These are phyloP conservation scores for Ustilago trichophora DNA, from an alignment of 1,284 basidiomycete genomes.

Conservation along the genomic window DNA sequence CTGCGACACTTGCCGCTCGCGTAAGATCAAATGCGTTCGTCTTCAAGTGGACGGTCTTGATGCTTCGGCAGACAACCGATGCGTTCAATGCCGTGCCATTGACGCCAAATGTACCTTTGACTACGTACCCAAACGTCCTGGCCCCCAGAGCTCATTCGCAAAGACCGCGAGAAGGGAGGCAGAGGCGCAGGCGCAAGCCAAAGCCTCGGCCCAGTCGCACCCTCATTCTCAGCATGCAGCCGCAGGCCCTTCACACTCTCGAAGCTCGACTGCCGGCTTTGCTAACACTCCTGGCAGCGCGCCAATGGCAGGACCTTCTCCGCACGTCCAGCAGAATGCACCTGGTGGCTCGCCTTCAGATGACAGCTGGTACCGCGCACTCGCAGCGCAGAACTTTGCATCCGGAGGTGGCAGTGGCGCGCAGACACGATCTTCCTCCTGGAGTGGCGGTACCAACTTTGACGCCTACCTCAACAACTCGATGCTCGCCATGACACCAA, in stretches of 20 bases:
- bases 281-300: conserved; percentile 6
- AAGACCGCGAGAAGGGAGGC: conserved; percentile 32
- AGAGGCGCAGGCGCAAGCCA: conserved; percentile 12
- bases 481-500: conserved; percentile 39
- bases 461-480: conserved; percentile 36
- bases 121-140: conserved; percentile 50
- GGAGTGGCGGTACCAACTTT: conserved; percentile 31
- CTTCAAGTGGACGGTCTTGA: conserved; percentile 41
- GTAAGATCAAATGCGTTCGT: conserved; percentile 54
- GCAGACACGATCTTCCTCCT: conserved; percentile 37
- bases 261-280: conserved; percentile 7
- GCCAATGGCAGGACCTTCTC: conserved; percentile 4
- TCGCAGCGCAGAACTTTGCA: conserved; percentile 24
- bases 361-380: conserved; percentile 32
- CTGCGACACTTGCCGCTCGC: conserved; percentile 49
- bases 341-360: conserved; percentile 8
- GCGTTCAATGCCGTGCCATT: conserved; percentile 49
- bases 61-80: conserved; percentile 30
- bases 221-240: no score
- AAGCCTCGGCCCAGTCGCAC: not conserved
- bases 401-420: conserved; percentile 1
- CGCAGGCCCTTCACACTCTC: conserved; percentile 11
- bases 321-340: conserved; percentile 7
- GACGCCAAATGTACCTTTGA: conserved; percentile 50
- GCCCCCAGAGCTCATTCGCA: conserved; percentile 49